Base-by-base conservation (phyloP, 1,139 yeast species). In the Zygosaccharomyces pseudobailii region DNA sequence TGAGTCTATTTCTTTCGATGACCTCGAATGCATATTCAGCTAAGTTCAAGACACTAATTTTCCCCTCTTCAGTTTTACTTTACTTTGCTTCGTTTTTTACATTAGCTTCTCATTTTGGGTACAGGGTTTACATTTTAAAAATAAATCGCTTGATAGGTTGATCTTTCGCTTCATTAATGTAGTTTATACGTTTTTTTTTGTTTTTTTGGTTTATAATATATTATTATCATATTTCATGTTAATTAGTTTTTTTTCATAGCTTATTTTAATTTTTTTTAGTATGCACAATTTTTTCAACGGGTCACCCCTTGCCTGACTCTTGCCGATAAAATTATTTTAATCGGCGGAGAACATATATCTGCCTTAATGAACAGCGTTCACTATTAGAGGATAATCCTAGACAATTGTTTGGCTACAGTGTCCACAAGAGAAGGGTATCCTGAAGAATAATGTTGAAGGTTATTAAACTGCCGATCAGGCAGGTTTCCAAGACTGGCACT, bases 1-100 rank as follows among this genome's bases (percentile, higher is more conserved):
- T 6, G 94, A 85, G 68, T 85, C 84, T 55, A 74, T 82, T 28
- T 79, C 87, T 37, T 72, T 84, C 59, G 83, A 86, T 40, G 92
- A 85, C 57, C 69, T 85, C 56, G 94, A 85, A 61, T 78, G 78
- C 54, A 73, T 84, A 61, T 83, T 84, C 60, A 67, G 71, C 43
- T 75, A 59, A 67, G 50, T 41, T 24, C 40, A 13, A 13, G 17
- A 13, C 17, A 13, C 17, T 13, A 13, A 43, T 25, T 27, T 37
- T 35, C 34, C 27, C 19, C 27, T 38, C 28, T 28, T 41, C 25
- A 20, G 6, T 24, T 40, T 19, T 21, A 34, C 35, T 36, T 38
- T 30, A 27, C 34, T 30, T 37, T 37, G 7, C 27, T n/a, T 8
- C 28, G 20, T 38, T 28, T 41, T 9, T 30, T 10, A 4, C 33